phyloP scores from a whole-genome alignment of 2,329 filamentous ascomycete species.

The Eutypella sp. region DNA sequence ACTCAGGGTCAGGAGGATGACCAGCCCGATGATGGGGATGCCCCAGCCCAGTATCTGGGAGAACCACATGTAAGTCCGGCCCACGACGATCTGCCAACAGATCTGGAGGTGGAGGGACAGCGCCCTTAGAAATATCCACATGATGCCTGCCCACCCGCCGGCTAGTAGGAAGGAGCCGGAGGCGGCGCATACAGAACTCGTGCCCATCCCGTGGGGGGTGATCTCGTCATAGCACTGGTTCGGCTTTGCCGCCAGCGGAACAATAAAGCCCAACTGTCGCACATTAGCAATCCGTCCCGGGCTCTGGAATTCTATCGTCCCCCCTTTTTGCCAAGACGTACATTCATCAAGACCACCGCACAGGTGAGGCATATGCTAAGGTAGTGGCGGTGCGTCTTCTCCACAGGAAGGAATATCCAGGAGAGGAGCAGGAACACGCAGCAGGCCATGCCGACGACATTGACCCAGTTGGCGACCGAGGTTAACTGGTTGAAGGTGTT shows the following conservation, averaged over 20 bases:
- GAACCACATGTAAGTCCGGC: slow-evolving; percentile 82
- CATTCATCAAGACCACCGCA: slow-evolving; percentile 73
- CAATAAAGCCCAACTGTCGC: slow-evolving; percentile 75
- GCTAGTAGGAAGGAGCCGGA: slow-evolving; percentile 82
- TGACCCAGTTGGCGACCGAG: slow-evolving; percentile 73
- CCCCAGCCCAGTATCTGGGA: slow-evolving; percentile 80
- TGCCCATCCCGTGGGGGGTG: slow-evolving; percentile 89
- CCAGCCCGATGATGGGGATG: slow-evolving; percentile 70
- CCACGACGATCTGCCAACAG: slow-evolving; percentile 91
- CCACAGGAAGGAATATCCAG: slow-evolving; percentile 74
- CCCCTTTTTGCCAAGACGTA: slow-evolving; percentile 39
- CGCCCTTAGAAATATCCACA: slow-evolving; percentile 89
- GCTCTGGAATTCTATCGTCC: not conserved
- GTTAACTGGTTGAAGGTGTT: slow-evolving; percentile 57
- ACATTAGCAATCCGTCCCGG: slow-evolving; percentile 3
- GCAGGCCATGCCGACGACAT: slow-evolving; percentile 66
- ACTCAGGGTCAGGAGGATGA: slow-evolving; percentile 73
- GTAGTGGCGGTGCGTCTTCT: slow-evolving; percentile 90
- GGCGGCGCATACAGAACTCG: slow-evolving; percentile 74
- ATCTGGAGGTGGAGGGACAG: slow-evolving; percentile 94
- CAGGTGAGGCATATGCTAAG: slow-evolving; percentile 81
- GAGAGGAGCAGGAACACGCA: slow-evolving; percentile 74
- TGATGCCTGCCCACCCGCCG: slow-evolving; percentile 76
- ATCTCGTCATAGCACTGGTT: slow-evolving; percentile 84
- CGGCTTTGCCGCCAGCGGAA: slow-evolving; percentile 74